Base-by-base conservation (phyloP, 768 basidiomycete genomes). In the Flagelloscypha sp. region DNA sequence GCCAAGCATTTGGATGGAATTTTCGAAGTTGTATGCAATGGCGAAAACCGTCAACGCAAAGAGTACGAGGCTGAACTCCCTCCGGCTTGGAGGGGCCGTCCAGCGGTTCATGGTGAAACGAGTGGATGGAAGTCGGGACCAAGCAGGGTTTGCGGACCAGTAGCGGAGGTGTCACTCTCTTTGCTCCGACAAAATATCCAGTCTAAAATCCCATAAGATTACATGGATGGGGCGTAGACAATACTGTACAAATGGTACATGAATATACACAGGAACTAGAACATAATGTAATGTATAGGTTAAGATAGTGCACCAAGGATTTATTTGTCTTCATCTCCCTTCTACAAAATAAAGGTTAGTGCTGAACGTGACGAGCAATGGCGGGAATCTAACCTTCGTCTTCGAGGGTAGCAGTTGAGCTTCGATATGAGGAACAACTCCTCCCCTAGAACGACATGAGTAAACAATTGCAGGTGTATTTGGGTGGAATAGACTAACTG, bases 381-480 rank as follows among this genome's bases (percentile, higher is more conserved):
- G 31, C n/a, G 23, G 18, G 19, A 24, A 7, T 24, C 34, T n/a
- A 18, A 35, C 34, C 24, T n/a, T 18, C 5, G 34, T 19, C 58
- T 76, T 79, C 47, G 55, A 63, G 9, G 65, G 65, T 23, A 67
- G 48, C 10, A 67, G 56, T 50, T 63, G 39, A 6, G 28, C 27
- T 28, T 75, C 70, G 55, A 94, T 94, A 54, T 74, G 74, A 40
- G 86, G 86, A 13, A 89, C 81, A 39, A 90, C 87, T 72, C 92
- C 92, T 62, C 92, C 92, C 58, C 94, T 88, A 22, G 88, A 90
- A 90, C 79, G 44, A 94, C 92, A 46, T 79, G 67, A 17, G 79
- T 82, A 28, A 85, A 72, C 29, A 85, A 68, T 52, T 66, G 72
- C 58, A 78, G 78, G 56, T 84, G 61, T 49, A 79, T 82, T 35